Evolutionary conservation across 164 flowering plant genomes (phyloP), one percentile per base, ranked within the genome.

Genomic region (Cinnamomum micranthum): DNA sequence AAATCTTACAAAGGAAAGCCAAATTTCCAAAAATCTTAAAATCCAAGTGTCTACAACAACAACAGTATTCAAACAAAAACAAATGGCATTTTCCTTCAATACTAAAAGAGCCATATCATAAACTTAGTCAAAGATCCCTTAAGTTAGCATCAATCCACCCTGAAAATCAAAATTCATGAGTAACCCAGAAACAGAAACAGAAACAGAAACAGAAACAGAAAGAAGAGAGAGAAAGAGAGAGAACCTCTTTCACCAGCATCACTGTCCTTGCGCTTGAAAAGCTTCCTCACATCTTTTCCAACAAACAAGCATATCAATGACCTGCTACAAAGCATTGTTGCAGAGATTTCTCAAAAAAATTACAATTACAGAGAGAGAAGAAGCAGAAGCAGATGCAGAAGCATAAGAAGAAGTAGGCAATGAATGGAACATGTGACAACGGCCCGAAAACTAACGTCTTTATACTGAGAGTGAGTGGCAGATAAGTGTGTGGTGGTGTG

Each of bases 191-290:
- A 55, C 60, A 55, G 60, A 52, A 52, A 52, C 15, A 52, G 17
- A n/a, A n/a, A n/a, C 60, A 55, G 60, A 55, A 55, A 55, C 60
- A 55, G 60, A 55, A 55, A 55, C 60, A 14, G 19, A 12, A 1
- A 55, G 4, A 14, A 3, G 33, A 64, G 17, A 14, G 14, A 25
- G 5, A 25, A 7, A 60, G 47, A 22, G 14, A 62, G 35, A 52
- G 64, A 52, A 93, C 98, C 98, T 86, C 76, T 82, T 80, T 94
- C 92, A 15, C 93, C 95, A n/a, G 95, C 96, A 84, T 94, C 97
- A 75, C 96, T 92, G 74, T 91, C 98, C 75, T 92, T 94, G 71
- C 98, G 93, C 87, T 94, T 92, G 70, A 94, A 90, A 64, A 92
- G 75, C 83, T 88, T 94, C 78, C 89, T 84, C 33, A 89, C 91